phyloP scores from a whole-genome alignment of 768 basidiomycete species.

The Tylopilus rubrobrunneus region DNA sequence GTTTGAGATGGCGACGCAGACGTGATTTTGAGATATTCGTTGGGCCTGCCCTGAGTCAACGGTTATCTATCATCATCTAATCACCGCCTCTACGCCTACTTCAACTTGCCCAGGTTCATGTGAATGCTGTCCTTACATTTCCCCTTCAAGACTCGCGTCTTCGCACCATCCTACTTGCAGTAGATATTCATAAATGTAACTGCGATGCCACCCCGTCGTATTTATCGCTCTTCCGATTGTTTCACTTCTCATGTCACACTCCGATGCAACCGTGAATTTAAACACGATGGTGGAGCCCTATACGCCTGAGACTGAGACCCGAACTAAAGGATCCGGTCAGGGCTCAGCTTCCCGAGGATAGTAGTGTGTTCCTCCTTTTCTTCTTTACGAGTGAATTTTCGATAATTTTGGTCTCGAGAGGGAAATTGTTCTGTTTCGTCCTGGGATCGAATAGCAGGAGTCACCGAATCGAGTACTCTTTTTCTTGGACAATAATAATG shows the following conservation, averaged over 20 bases:
- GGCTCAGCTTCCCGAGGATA: background rate
- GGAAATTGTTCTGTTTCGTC: background rate
- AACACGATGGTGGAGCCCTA: background rate
- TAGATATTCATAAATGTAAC: too few species aligned
- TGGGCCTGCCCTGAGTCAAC: conserved; percentile 33
- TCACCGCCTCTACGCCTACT: conserved; percentile 1
- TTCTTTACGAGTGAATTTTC: background rate
- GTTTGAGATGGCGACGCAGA: background rate
- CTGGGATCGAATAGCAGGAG: too few species aligned
- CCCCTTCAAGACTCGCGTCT: too few species aligned
- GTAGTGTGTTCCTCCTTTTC: background rate
- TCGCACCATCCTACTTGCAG: too few species aligned
- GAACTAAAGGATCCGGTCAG: background rate
- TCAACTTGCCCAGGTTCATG: too few species aligned
- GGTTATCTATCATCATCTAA: conserved; percentile 23
- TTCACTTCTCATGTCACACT: too few species aligned
- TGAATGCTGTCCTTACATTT: too few species aligned
- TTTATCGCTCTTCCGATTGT: too few species aligned
- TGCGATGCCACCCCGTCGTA: background rate
- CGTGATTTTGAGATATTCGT: conserved; percentile 28
- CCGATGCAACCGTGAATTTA: background rate
- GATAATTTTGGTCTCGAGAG: background rate
- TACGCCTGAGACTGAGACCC: background rate
- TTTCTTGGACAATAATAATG: too few species aligned
- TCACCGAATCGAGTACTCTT: too few species aligned